Percentiles rank a stretch among this genome's conserved stretches.
These are phyloP conservation scores for Nicotiana benthamiana DNA, from an alignment of 257 asterid species.

Conservation along the genomic window DNA sequence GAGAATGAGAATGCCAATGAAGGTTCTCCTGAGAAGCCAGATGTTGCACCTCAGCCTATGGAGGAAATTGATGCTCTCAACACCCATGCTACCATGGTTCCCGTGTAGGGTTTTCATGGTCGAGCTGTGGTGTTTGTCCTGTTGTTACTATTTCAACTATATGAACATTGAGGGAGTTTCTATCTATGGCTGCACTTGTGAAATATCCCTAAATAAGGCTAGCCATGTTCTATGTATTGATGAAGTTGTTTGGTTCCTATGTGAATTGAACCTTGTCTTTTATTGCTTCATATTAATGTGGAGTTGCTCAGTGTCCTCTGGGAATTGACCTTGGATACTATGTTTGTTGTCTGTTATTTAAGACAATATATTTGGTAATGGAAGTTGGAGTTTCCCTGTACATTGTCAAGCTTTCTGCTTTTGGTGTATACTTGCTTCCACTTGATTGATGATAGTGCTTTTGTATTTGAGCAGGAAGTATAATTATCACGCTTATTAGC, in stretches of 20 bases:
- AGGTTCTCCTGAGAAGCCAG: slow-evolving; percentile 21
- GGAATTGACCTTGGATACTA: not conserved
- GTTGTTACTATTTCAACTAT: not conserved
- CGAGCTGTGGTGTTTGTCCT: not conserved
- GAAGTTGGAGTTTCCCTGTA: not conserved
- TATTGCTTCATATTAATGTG: not conserved
- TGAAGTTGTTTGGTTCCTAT: not conserved
- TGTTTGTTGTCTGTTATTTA: not conserved
- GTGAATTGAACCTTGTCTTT: not conserved
- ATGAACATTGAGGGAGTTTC: not conserved
- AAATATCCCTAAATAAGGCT: slow-evolving; percentile 25
- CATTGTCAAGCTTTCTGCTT: not conserved
- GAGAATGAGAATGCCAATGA: slow-evolving; percentile 12
- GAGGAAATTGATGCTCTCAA: slow-evolving; percentile 57
- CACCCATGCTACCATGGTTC: slow-evolving; percentile 53
- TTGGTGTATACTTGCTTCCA: not conserved
- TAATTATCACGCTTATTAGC: not conserved
- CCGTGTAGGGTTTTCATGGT: slow-evolving; percentile 24
- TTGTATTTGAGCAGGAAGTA: not conserved
- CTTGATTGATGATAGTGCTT: not conserved
- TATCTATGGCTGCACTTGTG: not conserved
- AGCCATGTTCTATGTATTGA: not conserved
- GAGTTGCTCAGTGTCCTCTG: not conserved
- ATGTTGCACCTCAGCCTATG: slow-evolving; percentile 25
- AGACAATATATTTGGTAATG: not conserved